Conservation (phyloP, 192 early-diverging fungal species). For the Gigaspora rosea region DNA sequence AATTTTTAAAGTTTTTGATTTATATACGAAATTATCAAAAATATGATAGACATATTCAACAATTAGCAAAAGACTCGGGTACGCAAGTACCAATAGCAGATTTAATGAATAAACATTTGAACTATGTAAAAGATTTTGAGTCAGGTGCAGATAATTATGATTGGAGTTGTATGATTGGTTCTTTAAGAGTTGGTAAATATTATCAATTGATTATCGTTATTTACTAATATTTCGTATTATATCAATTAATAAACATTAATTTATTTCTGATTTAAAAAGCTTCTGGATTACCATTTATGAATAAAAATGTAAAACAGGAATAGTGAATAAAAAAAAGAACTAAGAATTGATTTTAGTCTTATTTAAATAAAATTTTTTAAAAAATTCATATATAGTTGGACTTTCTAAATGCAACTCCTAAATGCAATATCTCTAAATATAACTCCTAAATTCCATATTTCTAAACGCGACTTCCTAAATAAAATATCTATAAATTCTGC, state of each 20-base stretch:
- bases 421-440: too few species aligned
- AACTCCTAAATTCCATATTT: too few species aligned
- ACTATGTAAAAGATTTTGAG: conserved; percentile 15
- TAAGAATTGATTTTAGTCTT: too few species aligned
- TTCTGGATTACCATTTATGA: not conserved
- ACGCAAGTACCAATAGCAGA: conserved; percentile 43
- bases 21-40: not conserved
- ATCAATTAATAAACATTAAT: not conserved
- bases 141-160: conserved; percentile 30
- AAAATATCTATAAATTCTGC: too few species aligned
- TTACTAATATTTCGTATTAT: not conserved
- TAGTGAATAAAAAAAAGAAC: too few species aligned
- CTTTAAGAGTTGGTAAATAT: conserved; percentile 21
- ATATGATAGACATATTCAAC: conserved; percentile 37
- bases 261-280: not conserved
- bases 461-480: too few species aligned
- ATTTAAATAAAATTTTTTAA: too few species aligned
- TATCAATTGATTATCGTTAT: not conserved
- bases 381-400: too few species aligned
- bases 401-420: too few species aligned
- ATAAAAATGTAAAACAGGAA: conserved; percentile 15
- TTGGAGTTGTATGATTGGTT: conserved; percentile 25
- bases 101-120: conserved; percentile 34
- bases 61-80: conserved; percentile 40
- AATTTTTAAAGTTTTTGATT: not conserved